Evolutionary conservation across 768 basidiomycete species (phyloP), one percentile per base, ranked within the genome.

Genomic region (Tylopilus sp.): DNA sequence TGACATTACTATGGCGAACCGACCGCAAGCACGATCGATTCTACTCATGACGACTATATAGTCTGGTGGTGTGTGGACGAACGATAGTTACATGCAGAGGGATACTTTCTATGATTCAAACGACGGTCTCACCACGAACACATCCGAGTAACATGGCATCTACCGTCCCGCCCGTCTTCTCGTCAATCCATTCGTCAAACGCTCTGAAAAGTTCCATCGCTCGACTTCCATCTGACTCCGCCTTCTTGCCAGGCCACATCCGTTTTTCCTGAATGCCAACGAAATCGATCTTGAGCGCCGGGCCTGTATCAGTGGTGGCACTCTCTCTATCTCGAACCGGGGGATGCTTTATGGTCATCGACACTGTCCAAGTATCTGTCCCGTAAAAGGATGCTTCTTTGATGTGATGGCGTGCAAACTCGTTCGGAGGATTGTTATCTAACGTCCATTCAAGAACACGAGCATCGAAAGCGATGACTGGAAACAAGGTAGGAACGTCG

Each of bases 361-460:
- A 80, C 37, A 97, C 72, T 0, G 78, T 73, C 81, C 90, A 95
- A 0, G 77, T 75, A 52, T 90, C 82, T 11, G 78, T 78, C 2
- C 86, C 87, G 59, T 91, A 92, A 68, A 89, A 92, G 3, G 93
- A 92, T 0, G 83, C 92, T 67, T 95, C 92, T 65, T 93, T 97
- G 72, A 98, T 81, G 61, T 93, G 90, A 63, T 98, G 96, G 9
- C 93, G 80, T 8, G 80, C 80, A 58, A 78, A 74, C 52, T 89
- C 87, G 48, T 82, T 70, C 0, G 92, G 90, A 2, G 96, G 93
- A 50, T 83, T 80, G 56, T 85, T 75, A 57, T 92, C 88, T 33
- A 94, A 75, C 16, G 82, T 84, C 95, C 95, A 98, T 48, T 80
- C 71, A 9, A 95, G 68, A 14, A 98, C 90, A 54, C 95, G 87